Percentiles rank a stretch among this genome's conserved stretches.
phyloP scores from a whole-genome alignment of 768 basidiomycete species.

The Termitomyces sp. region DNA sequence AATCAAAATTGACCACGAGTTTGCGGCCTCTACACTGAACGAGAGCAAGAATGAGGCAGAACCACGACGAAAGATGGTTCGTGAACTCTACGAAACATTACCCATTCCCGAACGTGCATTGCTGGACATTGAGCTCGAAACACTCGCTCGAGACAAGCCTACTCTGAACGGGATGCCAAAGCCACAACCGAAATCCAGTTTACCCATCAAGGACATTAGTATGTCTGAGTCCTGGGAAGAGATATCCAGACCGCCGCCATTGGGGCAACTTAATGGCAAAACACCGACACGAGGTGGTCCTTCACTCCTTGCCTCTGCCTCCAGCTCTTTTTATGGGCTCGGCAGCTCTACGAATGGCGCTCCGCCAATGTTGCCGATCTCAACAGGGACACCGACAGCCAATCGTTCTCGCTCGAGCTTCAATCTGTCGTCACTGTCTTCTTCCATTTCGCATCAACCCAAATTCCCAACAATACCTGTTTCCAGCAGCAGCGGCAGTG shows the following conservation, averaged over 20 bases:
- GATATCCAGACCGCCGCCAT: slow-evolving; percentile 22
- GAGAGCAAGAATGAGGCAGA: slow-evolving; percentile 36
- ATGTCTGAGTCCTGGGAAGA: slow-evolving; percentile 69
- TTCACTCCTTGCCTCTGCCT: slow-evolving; percentile 10
- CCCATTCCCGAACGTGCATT: slow-evolving; percentile 60
- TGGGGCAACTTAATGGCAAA: slow-evolving; percentile 7
- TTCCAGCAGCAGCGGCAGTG: not conserved
- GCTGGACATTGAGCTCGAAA: slow-evolving; percentile 57
- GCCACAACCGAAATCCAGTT: slow-evolving; percentile 2
- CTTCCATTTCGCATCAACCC: slow-evolving; percentile 3
- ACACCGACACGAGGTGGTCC: not conserved
- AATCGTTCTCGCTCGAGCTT: slow-evolving; percentile 27
- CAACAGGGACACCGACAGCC: not conserved
- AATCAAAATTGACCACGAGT: slow-evolving; percentile 69
- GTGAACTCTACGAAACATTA: slow-evolving; percentile 63
- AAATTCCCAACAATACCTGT: not conserved
- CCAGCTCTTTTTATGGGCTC: slow-evolving; percentile 14
- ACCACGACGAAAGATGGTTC: slow-evolving; percentile 67
- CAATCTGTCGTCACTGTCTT: slow-evolving; percentile 11
- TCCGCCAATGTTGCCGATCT: slow-evolving; percentile 14
- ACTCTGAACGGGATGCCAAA: slow-evolving; percentile 9
- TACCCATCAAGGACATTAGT: slow-evolving; percentile 22
- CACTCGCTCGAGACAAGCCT: slow-evolving; percentile 8
- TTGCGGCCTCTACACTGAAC: slow-evolving; percentile 41
- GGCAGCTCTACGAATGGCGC: slow-evolving; percentile 21